A percentile compares a stretch with the other conserved stretches of the same genome.
These are phyloP conservation scores for Aspergillus ostianus DNA, from an alignment of 495 filamentous ascomycete species.

Conservation along the genomic window DNA sequence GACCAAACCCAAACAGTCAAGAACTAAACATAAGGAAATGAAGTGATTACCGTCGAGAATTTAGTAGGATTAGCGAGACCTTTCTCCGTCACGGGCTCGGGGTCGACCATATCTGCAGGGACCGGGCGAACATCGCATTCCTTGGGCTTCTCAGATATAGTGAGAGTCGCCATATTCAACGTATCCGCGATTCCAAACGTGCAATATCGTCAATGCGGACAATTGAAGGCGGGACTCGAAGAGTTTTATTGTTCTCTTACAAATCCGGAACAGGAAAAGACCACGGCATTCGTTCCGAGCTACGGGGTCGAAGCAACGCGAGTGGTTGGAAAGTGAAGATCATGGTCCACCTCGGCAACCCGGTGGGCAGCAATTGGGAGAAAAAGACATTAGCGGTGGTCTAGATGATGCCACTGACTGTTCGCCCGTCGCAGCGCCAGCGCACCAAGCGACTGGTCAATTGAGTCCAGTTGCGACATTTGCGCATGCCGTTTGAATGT, in stretches of 20 bases:
- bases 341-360: background rate
- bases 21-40: background rate
- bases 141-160: background rate
- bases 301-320: background rate
- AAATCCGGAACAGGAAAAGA: background rate
- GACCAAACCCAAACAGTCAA: background rate
- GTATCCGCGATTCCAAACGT: background rate
- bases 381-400: background rate
- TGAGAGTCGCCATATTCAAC: background rate
- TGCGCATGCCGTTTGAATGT: too few species aligned
- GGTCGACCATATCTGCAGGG: background rate
- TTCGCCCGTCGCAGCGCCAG: too few species aligned
- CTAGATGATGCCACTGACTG: constrained; percentile 1
- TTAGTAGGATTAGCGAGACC: background rate
- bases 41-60: background rate
- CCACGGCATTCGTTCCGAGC: background rate
- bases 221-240: background rate
- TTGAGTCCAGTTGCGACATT: too few species aligned
- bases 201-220: too few species aligned
- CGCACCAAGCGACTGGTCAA: too few species aligned
- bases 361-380: background rate
- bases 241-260: background rate
- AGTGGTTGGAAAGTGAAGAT: background rate
- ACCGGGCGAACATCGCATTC: background rate
- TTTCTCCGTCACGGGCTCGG: background rate